These are phyloP conservation scores for Populus hybrid DNA, from an alignment of 441 rosid species.

Conservation along the genomic window DNA sequence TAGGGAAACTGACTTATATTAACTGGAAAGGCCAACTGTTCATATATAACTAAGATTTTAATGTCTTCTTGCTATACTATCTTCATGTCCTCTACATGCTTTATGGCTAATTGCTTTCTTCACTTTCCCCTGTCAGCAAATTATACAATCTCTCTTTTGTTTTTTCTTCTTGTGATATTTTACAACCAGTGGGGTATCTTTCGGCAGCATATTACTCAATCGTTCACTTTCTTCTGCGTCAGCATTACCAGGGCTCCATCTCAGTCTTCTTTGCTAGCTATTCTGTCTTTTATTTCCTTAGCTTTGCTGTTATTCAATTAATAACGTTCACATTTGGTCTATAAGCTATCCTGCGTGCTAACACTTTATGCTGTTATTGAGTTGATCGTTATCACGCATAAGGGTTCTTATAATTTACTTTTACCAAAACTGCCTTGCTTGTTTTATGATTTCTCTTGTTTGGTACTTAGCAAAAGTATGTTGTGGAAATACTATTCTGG, in stretches of 20 bases:
- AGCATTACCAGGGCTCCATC: neutral
- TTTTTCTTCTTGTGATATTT: neutral
- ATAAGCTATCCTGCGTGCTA: no score
- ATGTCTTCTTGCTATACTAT: neutral
- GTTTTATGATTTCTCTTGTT: neutral
- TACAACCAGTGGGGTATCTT: neutral
- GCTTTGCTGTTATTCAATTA: neutral
- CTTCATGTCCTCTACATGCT: neutral
- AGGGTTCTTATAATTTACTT: neutral
- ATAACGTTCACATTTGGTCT: neutral
- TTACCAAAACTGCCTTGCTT: neutral
- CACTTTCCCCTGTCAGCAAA: neutral
- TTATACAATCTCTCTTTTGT: neutral
- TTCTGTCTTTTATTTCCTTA: neutral
- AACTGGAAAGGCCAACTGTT: neutral
- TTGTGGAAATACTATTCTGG: neutral
- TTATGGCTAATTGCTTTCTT: neutral
- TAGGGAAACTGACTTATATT: neutral
- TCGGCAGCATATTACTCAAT: neutral
- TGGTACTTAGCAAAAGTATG: neutral
- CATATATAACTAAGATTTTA: neutral
- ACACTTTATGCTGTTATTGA: no score
- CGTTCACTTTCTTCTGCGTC: neutral
- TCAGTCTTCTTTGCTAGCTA: neutral
- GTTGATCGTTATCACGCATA: no score